Evolutionary conservation across 768 basidiomycete genomes (phyloP), one percentile per base, ranked within the genome.

Genomic region (Boletus reticulatus): DNA sequence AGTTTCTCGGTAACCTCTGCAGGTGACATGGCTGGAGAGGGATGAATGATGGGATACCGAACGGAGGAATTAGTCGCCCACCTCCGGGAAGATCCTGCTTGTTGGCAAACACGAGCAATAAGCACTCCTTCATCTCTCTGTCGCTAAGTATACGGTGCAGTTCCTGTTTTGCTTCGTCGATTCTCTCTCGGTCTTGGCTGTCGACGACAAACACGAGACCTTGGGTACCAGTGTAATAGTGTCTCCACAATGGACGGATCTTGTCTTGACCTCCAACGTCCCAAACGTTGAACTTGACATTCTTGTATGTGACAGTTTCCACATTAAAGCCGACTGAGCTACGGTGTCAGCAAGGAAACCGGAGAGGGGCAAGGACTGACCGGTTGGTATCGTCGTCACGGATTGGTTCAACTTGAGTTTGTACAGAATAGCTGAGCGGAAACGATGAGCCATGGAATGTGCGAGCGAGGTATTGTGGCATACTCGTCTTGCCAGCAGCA

Each of bases 191-290:
- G 73, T 98, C 96, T 68, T 94, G 92, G 59, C 93, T 95, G 75
- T 98, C 96, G 55, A 98, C 94, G 54, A 98, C 96, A 70, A 97
- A 98, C 52, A 98, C 95, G 60, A 98, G 85, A 54, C 95, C 96
- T 76, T 98, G 96, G 2, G 96, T 98, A 57, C 96, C 96, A 13
- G 96, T 98, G 78, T 98, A 98, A 75, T 98, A 98, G 75, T 98
- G 96, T 75, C 96, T 83, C 96, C 96, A 98, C 41, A 98, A 79
- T 24, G 96, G 96, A 48, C 96, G 83, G 68, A 98, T 98, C 82
- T 98, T 98, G 79, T 98, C 96, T 76, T 98, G 96, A n/a, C 96
- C 96, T 65, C 96, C 96, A 39, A 98, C 96, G 69, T 97, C 94
- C 93, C 94, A 91, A 8, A 92, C 88, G 62, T 92, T 93, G 78